Base-by-base conservation (phyloP, 306 rosid species). In the Gastrolobium villosum region DNA sequence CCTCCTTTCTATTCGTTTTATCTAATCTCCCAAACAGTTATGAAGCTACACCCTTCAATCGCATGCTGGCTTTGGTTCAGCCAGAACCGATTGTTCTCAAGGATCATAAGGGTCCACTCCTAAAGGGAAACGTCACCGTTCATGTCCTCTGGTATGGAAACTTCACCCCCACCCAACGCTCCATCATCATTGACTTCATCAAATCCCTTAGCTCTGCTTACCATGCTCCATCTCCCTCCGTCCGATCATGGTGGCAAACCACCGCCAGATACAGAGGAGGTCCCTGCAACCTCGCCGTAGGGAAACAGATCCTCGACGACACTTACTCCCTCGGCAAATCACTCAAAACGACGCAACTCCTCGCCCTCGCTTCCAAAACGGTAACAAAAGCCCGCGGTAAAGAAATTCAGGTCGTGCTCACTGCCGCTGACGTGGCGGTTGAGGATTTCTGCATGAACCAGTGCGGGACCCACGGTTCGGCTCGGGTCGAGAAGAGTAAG, bases 61-160 rank as follows among this genome's bases (percentile, higher is more conserved):
- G 40, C 32, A 80, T 43, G 69, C 49, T 73, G 14, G 60, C 84
- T 43, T 54, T 80, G 79, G 54, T 73, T 43, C 41, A 41, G 20
- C 69, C 82, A 11, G 72, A 70, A 3, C 79, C 88, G 0, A 2
- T 84, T 10, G 13, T 65, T 7, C 89, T 91, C 39, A 77, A 84
- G 2, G 86, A 89, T 88, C 97, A 91, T 57, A 85, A 82, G 2
- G 97, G 97, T 34, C 84, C 88, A 40, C 92, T 91, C 76, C 89
- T 87, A 2, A 46, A 43, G 1, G 92, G 92, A 1, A 84, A 85
- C 60, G 26, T 86, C 75, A 72, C 92, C 74, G 10, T 86, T 60
- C 81, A 89, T 70, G 61, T 91, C 37, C 65, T 84, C 13, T 91
- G 92, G 94, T 89, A 91, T 44, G 97, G 91, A 2, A 79, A 75